Percentiles rank a stretch among this genome's conserved stretches.
phyloP scores from a whole-genome alignment of 78 protist genomes.

The Dictyostelium firmibasis region DNA sequence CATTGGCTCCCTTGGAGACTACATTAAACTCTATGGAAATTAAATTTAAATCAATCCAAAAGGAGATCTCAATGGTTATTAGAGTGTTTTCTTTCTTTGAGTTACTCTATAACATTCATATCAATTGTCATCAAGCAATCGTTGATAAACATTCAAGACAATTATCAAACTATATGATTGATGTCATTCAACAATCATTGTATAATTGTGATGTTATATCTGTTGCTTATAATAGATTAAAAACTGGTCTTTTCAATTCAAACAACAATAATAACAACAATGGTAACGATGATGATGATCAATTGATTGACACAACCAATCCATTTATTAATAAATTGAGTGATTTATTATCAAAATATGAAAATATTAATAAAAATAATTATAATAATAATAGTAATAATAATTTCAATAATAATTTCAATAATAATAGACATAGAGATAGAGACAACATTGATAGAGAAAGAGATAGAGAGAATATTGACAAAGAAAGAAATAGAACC shows the following conservation, averaged over 20 bases:
- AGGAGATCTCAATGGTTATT: neutral
- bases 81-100: constrained; percentile 22
- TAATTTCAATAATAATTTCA: neutral
- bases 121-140: neutral
- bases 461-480: neutral
- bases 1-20: constrained; percentile 57
- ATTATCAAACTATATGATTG: constrained; percentile 17
- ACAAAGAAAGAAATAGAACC: neutral
- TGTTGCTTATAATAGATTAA: constrained; percentile 7
- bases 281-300: neutral
- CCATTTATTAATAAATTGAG: constrained; percentile 5
- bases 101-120: constrained; percentile 21
- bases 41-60: constrained; percentile 1
- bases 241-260: neutral
- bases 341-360: constrained; percentile 35
- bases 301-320: constrained; percentile 17
- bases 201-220: constrained; percentile 35
- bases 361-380: neutral
- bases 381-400: too few relatives aligned
- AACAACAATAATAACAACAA: neutral
- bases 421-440: neutral
- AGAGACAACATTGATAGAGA: neutral
- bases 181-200: constrained; percentile 35
- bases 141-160: constrained; percentile 49
- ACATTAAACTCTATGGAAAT: constrained; percentile 17